A percentile compares a stretch with the other conserved stretches of the same genome.
Evolutionary conservation across 2,329 filamentous ascomycete genomes (phyloP).

Genomic region (Trichoderma koningii): DNA sequence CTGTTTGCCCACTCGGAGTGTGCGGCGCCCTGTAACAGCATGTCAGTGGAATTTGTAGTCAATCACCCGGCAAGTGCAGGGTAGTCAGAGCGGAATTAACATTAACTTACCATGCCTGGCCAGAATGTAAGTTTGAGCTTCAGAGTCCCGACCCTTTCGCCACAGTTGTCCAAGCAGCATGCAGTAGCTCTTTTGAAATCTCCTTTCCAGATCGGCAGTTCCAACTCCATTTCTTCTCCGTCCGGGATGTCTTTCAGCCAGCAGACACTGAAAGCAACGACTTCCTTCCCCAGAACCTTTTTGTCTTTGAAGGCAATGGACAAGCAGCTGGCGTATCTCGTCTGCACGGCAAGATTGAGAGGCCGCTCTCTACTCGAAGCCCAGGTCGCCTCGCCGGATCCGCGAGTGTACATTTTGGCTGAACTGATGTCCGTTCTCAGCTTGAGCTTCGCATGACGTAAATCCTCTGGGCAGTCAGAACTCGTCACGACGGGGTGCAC

Average conservation of each 20-base stretch:
- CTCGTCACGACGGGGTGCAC: conserved; percentile 54
- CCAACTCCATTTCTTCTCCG: conserved; percentile 62
- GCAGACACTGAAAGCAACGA: conserved; percentile 61
- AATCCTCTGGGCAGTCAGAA: conserved; percentile 49
- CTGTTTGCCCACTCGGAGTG: conserved; percentile 42
- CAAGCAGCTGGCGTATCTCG: conserved; percentile 57
- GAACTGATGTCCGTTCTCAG: conserved; percentile 58
- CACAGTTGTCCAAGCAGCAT: conserved; percentile 47
- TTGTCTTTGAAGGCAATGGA: conserved; percentile 58
- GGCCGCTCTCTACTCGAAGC: conserved; percentile 48
- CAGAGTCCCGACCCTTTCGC: conserved; percentile 50
- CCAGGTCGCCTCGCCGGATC: conserved; percentile 53
- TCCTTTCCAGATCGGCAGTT: conserved; percentile 67
- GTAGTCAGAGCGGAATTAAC: neutral
- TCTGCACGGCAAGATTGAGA: conserved; percentile 57
- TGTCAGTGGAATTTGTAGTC: neutral
- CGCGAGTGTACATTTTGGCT: conserved; percentile 58
- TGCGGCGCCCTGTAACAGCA: conserved; percentile 37
- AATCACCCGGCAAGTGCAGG: neutral
- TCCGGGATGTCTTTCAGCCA: conserved; percentile 72
- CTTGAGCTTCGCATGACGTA: conserved; percentile 55
- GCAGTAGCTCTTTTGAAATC: conserved; percentile 51
- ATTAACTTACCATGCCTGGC: conserved; percentile 40
- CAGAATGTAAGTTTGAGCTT: conserved; percentile 44
- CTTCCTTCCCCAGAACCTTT: conserved; percentile 34